Evolutionary conservation across 495 filamentous ascomycete genomes (phyloP).

Genomic region (Tirmania nivea): DNA sequence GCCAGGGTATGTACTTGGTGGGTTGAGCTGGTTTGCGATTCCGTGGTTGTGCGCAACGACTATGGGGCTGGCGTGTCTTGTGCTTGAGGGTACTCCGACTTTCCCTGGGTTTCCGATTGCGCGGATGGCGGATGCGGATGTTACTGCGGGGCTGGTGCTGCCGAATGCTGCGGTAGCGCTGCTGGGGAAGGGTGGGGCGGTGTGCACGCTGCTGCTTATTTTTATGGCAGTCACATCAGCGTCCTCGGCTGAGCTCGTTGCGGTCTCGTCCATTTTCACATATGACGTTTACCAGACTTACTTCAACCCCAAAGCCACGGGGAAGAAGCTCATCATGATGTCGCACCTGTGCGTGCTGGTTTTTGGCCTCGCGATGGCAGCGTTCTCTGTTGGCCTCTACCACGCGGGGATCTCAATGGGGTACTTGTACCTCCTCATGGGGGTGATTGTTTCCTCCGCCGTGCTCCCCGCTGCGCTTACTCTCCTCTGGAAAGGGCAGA

Average conservation of each 20-base stretch:
- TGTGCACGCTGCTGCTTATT: conserved; percentile 60
- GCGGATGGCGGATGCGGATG: conserved; percentile 51
- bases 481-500: conserved; percentile 64
- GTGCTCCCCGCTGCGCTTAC: conserved; percentile 68
- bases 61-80: conserved; percentile 77
- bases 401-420: conserved; percentile 38
- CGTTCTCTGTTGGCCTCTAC: conserved; percentile 60
- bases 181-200: conserved; percentile 70
- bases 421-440: conserved; percentile 69
- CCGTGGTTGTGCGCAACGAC: conserved; percentile 85
- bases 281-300: conserved; percentile 75
- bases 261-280: conserved; percentile 78
- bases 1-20: conserved; percentile 80
- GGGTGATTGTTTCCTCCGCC: conserved; percentile 69
- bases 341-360: conserved; percentile 53
- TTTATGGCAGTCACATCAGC: conserved; percentile 95
- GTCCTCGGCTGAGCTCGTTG: conserved; percentile 74
- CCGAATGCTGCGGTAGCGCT: conserved; percentile 79
- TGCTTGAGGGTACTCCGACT: conserved; percentile 50
- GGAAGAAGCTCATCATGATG: conserved; percentile 66
- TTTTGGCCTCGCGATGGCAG: conserved; percentile 69
- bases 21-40: conserved; percentile 86
- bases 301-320: conserved; percentile 40
- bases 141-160: conserved; percentile 68
- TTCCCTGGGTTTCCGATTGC: conserved; percentile 47